Evolutionary conservation across 2,329 filamentous ascomycete species (phyloP), one percentile per base, ranked within the genome.

Genomic region (Diplodia corticola): DNA sequence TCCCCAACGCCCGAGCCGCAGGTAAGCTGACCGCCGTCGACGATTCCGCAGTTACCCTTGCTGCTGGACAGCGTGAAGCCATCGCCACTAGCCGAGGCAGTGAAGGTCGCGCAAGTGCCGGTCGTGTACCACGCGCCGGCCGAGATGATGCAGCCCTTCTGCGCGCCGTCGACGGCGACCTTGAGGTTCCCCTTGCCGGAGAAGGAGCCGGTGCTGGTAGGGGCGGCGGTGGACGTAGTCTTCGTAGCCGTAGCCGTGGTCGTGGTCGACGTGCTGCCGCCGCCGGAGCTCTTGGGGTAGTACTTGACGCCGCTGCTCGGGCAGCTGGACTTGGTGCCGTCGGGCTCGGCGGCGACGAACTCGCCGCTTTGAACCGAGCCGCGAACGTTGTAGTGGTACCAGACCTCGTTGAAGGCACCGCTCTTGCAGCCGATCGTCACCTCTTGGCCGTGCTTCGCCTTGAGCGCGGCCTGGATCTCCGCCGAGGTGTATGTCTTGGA

Each of bases 91-190:
- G 80, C 67, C 4, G 83, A 77, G 4, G 87, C 86, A 0, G 83
- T 86, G 74, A 86, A 89, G 0, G 85, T 89, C 0, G 89, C 89
- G 72, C 89, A 91, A 0, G 88, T 89, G 2, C 89, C 88, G 1
- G 81, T 83, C 0, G 83, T 82, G 72, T 89, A 91, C 89, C 89
- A 92, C 0, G 84, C 86, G 0, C 89, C 89, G 10, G 78, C 81
- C 65, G 84, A 84, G 73, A 91, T 91, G 67, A 91, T 82, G 70
- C 88, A 91, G n/a, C 89, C 89, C 7, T 80, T 82, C 55, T 79
- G 73, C n/a, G 72, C 73, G 3, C 84, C 82, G 20, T 78, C 75
- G 4, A 81, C 79, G 28, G 81, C 72, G 3, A 89, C 87, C 64
- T 88, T 83, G 48, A 91, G 74, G 70, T 83, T 85, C 0, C 89